phyloP scores from a whole-genome alignment of 441 rosid genomes.

The Aleurites moluccanus region DNA sequence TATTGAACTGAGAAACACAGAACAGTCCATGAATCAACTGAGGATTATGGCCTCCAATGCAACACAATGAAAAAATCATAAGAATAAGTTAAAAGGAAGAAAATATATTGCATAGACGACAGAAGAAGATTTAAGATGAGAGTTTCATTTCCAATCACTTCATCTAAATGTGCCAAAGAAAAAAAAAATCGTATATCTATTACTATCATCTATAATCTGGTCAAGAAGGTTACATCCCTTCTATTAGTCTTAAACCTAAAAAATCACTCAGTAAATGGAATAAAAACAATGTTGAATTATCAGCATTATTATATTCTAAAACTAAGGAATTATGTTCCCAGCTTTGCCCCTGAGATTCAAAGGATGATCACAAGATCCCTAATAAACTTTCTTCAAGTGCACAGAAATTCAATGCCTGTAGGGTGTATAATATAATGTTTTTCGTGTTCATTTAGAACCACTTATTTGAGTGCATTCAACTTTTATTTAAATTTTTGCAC shows the following conservation, averaged over 20 bases:
- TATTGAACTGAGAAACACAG: not conserved
- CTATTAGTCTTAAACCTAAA: not conserved
- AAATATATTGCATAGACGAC: too few species aligned
- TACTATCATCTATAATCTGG: not conserved
- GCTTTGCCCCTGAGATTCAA: slow-evolving; percentile 1
- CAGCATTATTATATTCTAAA: not conserved
- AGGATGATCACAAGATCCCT: not conserved
- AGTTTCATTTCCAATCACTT: too few species aligned
- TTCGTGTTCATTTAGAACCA: not conserved
- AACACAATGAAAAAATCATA: not conserved
- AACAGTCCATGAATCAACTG: not conserved
- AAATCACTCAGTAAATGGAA: not conserved
- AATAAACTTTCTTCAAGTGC: not conserved
- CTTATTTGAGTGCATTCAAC: not conserved
- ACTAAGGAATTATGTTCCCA: not conserved
- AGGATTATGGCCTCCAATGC: not conserved
- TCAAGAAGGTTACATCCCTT: not conserved
- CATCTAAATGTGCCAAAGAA: not conserved
- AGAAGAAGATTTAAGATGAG: not conserved
- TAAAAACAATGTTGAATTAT: not conserved
- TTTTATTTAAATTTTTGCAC: not conserved
- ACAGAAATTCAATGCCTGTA: not conserved
- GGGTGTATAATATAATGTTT: not conserved
- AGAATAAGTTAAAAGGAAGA: not conserved
- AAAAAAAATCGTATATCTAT: not conserved